Base-by-base conservation (phyloP, 768 basidiomycete species). In the Austroboletus festivus region DNA sequence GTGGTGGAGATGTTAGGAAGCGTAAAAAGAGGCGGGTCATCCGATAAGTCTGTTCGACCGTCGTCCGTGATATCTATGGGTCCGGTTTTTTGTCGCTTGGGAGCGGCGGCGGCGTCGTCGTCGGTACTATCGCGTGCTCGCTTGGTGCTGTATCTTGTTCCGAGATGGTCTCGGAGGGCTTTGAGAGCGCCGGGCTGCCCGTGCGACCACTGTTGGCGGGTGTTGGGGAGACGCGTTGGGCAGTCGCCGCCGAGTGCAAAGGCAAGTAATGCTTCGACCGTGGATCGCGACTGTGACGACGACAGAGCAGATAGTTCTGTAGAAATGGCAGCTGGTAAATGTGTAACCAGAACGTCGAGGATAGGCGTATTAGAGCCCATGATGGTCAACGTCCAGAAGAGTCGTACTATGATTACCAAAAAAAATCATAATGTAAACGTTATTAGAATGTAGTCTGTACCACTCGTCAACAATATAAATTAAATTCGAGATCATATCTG, bases 1-100 rank as follows among this genome's bases (percentile, higher is more conserved):
- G 83, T 80, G n/a, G 76, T 71, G 23, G 86, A 88, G 35, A 90
- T 66, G 16, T 81, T 67, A 34, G 85, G 80, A 1, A 89, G 68
- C 2, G 82, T 79, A 65, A 78, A 83, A 10, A 77, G 48, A 1
- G 82, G 77, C 0, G 65, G 58, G 30, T 79, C 79, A 26, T 72
- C 68, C n/a, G n/a, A n/a, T n/a, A n/a, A n/a, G n/a, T n/a, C n/a
- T n/a, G n/a, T n/a, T 7, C 53, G 58, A 23, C 52, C 54, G 21
- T 7, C 31, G 31, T 33, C 31, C 9, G 7, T 12, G 12, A 33
- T 4, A 33, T 54, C 50, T n/a, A n/a, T n/a, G 2, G 39, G 41
- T 0, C 20, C 8, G 18, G 56, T 62, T 46, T 68, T 61, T 38
- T 44, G 55, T 43, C 57, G 53, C 26, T 61, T 59, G 28, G 52